Evolutionary conservation across 2,329 filamentous ascomycete genomes (phyloP), one percentile per base, ranked within the genome.

Genomic region (Colletotrichum tabaci): DNA sequence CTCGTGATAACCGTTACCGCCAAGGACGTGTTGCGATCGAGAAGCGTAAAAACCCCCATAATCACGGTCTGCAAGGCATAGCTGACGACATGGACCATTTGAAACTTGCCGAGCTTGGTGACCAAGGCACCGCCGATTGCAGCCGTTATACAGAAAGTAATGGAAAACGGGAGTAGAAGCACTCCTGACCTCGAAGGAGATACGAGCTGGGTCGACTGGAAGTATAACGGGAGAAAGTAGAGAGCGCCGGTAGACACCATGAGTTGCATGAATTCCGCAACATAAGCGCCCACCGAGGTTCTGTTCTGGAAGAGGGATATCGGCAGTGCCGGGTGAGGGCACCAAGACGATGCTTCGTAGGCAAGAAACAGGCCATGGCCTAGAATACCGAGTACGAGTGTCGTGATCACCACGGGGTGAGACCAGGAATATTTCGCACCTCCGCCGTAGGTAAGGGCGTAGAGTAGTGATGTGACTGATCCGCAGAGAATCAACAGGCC

Each of bases 181-280:
- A 84, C 77, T 6, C 80, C 82, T 15, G 46, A 61, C 56, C 15
- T 66, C 50, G 50, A 57, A 72, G 2, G 93, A 95, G 77, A 77
- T 6, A 79, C 77, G 0, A 76, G 56, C 7, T 77, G 76, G 0
- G 86, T 82, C 0, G 77, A 80, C 62, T 87, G 84, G 74, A 87
- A 87, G 73, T 86, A 87, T 2, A 87, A 68, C 0, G 85, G 84
- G 1, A 86, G 60, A 69, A 85, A 86, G 75, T 81, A 83, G 55
- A 80, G 75, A 1, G 77, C 73, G 79, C 82, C 83, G 65, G 79
- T 80, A 5, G 85, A 87, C 5, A 93, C 90, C 75, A 92, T 88
- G 58, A 91, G 91, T 79, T 97, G 94, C 73, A 89, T 87, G 81
- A 94, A 94, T 74, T 90, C 91, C 50, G 92, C 85, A 2, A 83